These are phyloP conservation scores for Colletotrichum lindemuthianum DNA, from an alignment of 2,329 filamentous ascomycete species.

Conservation along the genomic window DNA sequence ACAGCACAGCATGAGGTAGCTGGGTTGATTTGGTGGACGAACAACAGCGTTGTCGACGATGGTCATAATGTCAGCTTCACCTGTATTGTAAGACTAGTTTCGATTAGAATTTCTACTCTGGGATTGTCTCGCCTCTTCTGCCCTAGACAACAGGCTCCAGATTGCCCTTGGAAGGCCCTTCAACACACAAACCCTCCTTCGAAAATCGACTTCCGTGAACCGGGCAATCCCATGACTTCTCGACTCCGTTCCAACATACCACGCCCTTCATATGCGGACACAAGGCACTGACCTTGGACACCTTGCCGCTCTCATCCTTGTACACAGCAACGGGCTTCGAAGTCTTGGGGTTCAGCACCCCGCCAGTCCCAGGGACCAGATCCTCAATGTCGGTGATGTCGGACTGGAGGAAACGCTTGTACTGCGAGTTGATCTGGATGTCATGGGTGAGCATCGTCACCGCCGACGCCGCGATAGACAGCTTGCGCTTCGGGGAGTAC, in stretches of 20 bases:
- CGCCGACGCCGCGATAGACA: conserved; percentile 55
- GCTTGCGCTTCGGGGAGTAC: conserved; percentile 61
- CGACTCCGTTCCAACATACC: conserved; percentile 63
- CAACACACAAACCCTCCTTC: conserved; percentile 47
- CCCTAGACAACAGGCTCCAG: conserved; percentile 15
- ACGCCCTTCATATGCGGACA: conserved; percentile 67
- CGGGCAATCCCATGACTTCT: conserved; percentile 66
- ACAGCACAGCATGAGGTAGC: no score
- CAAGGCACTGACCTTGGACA: conserved; percentile 61
- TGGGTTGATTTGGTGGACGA: no score
- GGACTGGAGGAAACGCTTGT: conserved; percentile 62
- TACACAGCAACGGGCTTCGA: conserved; percentile 64
- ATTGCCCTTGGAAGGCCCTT: conserved; percentile 48
- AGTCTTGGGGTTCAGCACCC: conserved; percentile 59
- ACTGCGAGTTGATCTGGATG: conserved; percentile 64
- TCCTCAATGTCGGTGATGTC: conserved; percentile 68
- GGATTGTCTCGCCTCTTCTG: no score
- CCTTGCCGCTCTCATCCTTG: conserved; percentile 62
- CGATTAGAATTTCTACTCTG: no score
- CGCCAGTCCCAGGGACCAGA: conserved; percentile 58
- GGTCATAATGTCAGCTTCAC: no score
- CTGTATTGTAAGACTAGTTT: no score
- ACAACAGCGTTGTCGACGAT: no score
- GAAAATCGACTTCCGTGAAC: conserved; percentile 55
- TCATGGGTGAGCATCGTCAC: conserved; percentile 60